Evolutionary conservation across 495 filamentous ascomycete genomes (phyloP).

Genomic region (Hyaloscypha hepaticicola): DNA sequence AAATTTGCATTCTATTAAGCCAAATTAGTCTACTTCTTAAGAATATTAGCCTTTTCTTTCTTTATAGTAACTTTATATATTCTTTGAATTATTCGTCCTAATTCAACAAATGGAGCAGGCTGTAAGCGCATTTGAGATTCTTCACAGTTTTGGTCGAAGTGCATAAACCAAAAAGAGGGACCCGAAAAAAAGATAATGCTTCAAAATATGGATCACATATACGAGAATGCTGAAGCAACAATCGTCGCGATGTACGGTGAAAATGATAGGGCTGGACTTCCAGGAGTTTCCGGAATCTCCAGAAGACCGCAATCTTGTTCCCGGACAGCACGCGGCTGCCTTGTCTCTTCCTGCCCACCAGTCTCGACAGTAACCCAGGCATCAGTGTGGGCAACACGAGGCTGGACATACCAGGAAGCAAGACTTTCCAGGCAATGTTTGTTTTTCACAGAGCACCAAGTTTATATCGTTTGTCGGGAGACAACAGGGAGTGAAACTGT

Average conservation of each 20-base stretch:
- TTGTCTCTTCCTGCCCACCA: constrained; percentile 2
- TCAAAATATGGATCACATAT: constrained; percentile 33
- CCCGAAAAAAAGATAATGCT: constrained; percentile 8
- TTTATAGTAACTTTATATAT: too few species aligned
- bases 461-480: constrained; percentile 40
- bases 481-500: neutral
- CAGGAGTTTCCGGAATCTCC: constrained; percentile 22
- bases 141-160: constrained; percentile 39
- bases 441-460: constrained; percentile 36
- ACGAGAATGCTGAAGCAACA: constrained; percentile 31
- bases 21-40: too few species aligned
- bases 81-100: too few species aligned
- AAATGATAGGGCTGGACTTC: constrained; percentile 29
- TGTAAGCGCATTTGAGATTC: too few species aligned
- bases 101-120: too few species aligned
- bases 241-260: constrained; percentile 30
- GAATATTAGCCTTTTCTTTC: too few species aligned
- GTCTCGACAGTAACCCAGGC: neutral
- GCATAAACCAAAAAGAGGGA: constrained; percentile 24
- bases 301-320: neutral
- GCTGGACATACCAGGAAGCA: constrained; percentile 47
- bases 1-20: too few species aligned
- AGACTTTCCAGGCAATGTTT: constrained; percentile 36
- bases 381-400: constrained; percentile 34
- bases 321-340: neutral